Conservation (phyloP, 1,284 basidiomycete species). For the Sporisorium scitamineum region DNA sequence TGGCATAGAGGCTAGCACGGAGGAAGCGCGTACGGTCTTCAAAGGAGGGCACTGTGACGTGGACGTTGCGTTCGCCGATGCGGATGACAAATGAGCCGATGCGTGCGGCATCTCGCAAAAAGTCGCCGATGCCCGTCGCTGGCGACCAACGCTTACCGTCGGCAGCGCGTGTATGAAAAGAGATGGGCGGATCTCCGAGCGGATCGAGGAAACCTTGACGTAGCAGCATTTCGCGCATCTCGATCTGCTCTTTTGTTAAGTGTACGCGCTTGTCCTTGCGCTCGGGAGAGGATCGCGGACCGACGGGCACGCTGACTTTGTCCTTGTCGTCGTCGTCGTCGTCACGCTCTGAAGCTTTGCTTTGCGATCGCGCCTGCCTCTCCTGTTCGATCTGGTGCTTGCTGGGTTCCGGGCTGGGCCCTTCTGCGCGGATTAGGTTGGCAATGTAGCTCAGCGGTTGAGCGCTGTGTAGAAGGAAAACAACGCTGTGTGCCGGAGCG, state of each 20-base stretch:
- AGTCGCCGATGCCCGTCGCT: constrained; percentile 62
- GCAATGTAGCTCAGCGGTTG: constrained; percentile 62
- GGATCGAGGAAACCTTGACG: constrained; percentile 50
- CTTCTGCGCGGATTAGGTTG: constrained; percentile 59
- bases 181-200: constrained; percentile 57
- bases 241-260: constrained; percentile 34
- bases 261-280: constrained; percentile 42
- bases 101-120: constrained; percentile 58
- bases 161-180: constrained; percentile 56
- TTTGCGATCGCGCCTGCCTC: neutral
- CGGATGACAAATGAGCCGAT: constrained; percentile 59
- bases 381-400: constrained; percentile 26
- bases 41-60: constrained; percentile 58
- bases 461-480: constrained; percentile 58
- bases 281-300: constrained; percentile 32
- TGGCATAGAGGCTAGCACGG: constrained; percentile 49
- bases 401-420: constrained; percentile 52
- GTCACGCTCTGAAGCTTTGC: neutral
- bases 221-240: constrained; percentile 44
- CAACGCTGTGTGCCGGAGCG: constrained; percentile 58
- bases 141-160: constrained; percentile 63
- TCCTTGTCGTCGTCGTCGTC: constrained; percentile 14
- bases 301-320: constrained; percentile 21
- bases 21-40: constrained; percentile 61
- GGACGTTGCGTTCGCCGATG: constrained; percentile 53